Base-by-base conservation (phyloP, 1,284 basidiomycete genomes). In the Trichosporon asahii region DNA sequence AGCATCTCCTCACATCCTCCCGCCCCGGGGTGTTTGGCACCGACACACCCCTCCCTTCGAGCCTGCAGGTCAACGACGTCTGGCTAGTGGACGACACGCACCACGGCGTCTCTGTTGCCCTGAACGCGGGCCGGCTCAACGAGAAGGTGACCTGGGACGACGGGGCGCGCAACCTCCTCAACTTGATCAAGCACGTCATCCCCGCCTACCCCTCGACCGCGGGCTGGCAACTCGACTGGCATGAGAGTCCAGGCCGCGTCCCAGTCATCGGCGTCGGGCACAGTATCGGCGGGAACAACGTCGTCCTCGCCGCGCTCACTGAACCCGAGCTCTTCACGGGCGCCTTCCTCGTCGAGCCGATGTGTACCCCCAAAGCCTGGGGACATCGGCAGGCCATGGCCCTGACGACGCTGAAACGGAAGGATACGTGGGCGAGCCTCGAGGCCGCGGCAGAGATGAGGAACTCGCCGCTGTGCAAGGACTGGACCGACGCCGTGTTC, bases 61-160 rank as follows among this genome's bases (percentile, higher is more conserved):
- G 53, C 14, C 37, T 69, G 2, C 44, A 66, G 18, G 80, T 95
- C 15, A 88, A 91, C 75, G 92, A 95, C 78, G 85, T 94, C 15
- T 94, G 91, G 91, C 82, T 87, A 0, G 88, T 91, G 83, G 93
- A 95, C 74, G 87, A 89, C 53, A 86, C 89, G 2, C 89, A 92
- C 72, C 91, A 93, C 69, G 93, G 91, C 0, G 92, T 93, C 69
- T 87, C 90, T 15, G 88, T 86, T 0, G 80, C 90, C 23, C 70
- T 94, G 66, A 95, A 94, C 73, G 84, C 82, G 0, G 81, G 84
- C 0, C 82, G 83, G 25, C 82, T 90, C 1, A 86, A 86, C 0
- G 65, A 74, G 0, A 71, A 77, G 0, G 71, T 75, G 40, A 69
- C 71, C 1, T 82, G 81, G 81, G 55, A 65, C 49, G 86, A 87